These are phyloP conservation scores for Chalciporus piperatoides DNA, from an alignment of 1,284 basidiomycete genomes.

Conservation along the genomic window DNA sequence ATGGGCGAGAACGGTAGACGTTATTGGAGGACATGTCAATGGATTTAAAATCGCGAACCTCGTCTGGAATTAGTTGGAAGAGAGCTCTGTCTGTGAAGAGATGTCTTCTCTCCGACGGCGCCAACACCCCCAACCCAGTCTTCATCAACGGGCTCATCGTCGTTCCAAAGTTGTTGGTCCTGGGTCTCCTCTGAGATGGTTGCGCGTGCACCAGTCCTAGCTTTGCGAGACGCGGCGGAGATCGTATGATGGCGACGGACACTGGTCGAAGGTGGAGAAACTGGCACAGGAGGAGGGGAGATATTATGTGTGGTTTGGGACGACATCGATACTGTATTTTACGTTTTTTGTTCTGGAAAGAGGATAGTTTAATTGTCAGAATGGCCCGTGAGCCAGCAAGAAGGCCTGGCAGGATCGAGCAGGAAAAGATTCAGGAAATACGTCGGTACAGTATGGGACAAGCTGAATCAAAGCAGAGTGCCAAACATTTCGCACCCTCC, in stretches of 20 bases:
- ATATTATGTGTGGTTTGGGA: conserved; percentile 27
- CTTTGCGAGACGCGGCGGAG: conserved; percentile 65
- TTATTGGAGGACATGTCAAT: conserved; percentile 11
- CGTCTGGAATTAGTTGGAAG: conserved; percentile 77
- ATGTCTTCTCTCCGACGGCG: conserved; percentile 75
- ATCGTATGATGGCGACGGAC: conserved; percentile 81
- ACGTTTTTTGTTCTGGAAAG: conserved; percentile 5
- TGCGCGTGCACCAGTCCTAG: conserved; percentile 56
- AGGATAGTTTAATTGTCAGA: conserved; percentile 1
- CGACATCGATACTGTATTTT: conserved; percentile 23
- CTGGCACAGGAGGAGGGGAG: conserved; percentile 32
- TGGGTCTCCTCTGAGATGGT: conserved; percentile 66
- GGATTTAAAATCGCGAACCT: conserved; percentile 42
- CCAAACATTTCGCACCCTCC: conserved; percentile 22
- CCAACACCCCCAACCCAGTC: conserved; percentile 78
- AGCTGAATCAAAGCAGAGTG: not conserved
- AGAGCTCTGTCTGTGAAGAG: conserved; percentile 74
- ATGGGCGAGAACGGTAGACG: conserved; percentile 21
- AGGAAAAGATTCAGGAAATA: not conserved
- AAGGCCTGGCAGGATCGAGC: conserved; percentile 8
- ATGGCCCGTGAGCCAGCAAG: not conserved
- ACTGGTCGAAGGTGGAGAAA: conserved; percentile 41
- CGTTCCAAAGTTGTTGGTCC: conserved; percentile 60
- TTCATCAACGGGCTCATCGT: conserved; percentile 72
- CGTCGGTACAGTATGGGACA: not conserved